A percentile compares a stretch with the other conserved stretches of the same genome.
phyloP scores from a whole-genome alignment of 1,139 yeast species.

The Yamadazyma kanchanaburiensis region DNA sequence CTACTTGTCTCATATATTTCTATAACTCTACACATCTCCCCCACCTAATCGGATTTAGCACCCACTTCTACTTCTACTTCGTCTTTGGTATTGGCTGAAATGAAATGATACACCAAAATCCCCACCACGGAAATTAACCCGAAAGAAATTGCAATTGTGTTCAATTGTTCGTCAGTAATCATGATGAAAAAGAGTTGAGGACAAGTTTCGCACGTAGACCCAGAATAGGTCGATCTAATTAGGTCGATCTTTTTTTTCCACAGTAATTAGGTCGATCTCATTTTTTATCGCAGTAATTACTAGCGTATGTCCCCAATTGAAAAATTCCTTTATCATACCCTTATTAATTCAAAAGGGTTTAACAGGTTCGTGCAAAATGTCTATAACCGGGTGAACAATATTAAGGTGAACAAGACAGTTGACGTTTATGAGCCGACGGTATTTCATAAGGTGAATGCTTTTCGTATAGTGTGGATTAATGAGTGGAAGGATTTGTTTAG shows the following conservation, averaged over 20 bases:
- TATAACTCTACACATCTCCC: background rate
- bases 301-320: slow-evolving; percentile 36
- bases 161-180: slow-evolving; percentile 81
- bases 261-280: background rate
- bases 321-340: slow-evolving; percentile 43
- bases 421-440: slow-evolving; percentile 45
- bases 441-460: slow-evolving; percentile 59
- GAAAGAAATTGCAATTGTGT: slow-evolving; percentile 68
- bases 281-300: too few species aligned
- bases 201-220: slow-evolving; percentile 1
- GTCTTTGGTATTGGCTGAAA: slow-evolving; percentile 35
- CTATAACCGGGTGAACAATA: slow-evolving; percentile 65
- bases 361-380: slow-evolving; percentile 65
- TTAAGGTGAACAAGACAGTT: slow-evolving; percentile 29
- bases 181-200: slow-evolving; percentile 41
- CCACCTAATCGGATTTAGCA: too few species aligned
- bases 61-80: slow-evolving; percentile 2
- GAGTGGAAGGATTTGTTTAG: slow-evolving; percentile 59
- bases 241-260: background rate
- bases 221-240: background rate
- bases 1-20: background rate
- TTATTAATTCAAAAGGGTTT: slow-evolving; percentile 62
- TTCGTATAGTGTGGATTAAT: slow-evolving; percentile 56
- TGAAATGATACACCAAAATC: slow-evolving; percentile 66
- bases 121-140: slow-evolving; percentile 72